phyloP scores from a whole-genome alignment of 306 rosid genomes.

The Sicyos baderoa region DNA sequence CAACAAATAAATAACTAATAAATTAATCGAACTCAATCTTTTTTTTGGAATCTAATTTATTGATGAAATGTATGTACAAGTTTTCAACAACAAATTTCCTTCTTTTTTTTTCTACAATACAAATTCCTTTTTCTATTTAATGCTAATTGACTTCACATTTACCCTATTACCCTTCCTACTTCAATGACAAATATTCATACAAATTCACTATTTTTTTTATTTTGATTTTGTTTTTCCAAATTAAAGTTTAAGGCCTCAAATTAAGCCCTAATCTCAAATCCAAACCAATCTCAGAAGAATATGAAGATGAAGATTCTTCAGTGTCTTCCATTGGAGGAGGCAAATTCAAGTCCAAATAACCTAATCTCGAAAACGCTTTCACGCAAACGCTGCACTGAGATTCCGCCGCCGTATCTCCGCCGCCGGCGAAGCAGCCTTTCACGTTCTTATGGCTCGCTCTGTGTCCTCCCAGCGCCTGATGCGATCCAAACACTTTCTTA shows the following conservation, averaged over 20 bases:
- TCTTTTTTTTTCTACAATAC: no score
- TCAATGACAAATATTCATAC: no score
- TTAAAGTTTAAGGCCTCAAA: background rate
- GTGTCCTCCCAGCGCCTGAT: constrained; percentile 83
- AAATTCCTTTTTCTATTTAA: no score
- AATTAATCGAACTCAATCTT: no score
- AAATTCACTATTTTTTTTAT: background rate
- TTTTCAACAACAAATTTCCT: no score
- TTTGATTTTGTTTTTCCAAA: background rate
- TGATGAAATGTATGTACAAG: no score
- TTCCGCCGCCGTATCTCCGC: constrained; percentile 27
- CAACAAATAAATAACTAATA: no score
- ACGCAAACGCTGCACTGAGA: constrained; percentile 35
- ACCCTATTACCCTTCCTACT: no score
- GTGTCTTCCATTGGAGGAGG: constrained; percentile 1
- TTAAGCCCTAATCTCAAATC: constrained; percentile 13
- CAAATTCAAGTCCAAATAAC: constrained; percentile 7
- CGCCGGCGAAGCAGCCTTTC: constrained; percentile 35
- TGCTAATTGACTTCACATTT: no score
- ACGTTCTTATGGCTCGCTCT: constrained; percentile 74
- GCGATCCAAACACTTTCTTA: constrained; percentile 66
- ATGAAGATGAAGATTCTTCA: background rate
- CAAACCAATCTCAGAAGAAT: background rate
- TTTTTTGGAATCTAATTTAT: no score
- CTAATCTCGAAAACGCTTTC: constrained; percentile 34